A percentile compares a stretch with the other conserved stretches of the same genome.
phyloP scores from a whole-genome alignment of 768 basidiomycete genomes.

The Pleurotus citrinopileatus region DNA sequence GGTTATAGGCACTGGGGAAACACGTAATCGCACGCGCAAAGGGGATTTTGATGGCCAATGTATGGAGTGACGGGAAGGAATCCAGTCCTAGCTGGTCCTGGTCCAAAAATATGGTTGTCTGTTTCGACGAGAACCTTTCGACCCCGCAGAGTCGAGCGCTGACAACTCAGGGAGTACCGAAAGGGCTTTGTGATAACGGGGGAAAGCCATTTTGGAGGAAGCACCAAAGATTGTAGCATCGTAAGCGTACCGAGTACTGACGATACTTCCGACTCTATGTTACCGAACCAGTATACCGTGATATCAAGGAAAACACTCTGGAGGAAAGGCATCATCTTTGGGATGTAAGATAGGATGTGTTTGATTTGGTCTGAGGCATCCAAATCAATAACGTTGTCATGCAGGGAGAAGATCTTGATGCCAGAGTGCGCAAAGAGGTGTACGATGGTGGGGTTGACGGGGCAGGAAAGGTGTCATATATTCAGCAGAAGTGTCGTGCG shows the following conservation, averaged over 20 bases:
- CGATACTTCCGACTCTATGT: background rate
- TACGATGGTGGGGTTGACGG: background rate
- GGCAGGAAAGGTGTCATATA: background rate
- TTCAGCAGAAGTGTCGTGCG: background rate
- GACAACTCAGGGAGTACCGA: too few species aligned
- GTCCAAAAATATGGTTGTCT: too few species aligned
- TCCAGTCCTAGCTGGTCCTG: background rate
- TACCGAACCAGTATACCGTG: background rate
- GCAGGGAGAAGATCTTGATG: background rate
- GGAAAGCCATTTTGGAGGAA: background rate
- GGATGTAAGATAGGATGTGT: background rate
- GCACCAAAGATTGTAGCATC: background rate
- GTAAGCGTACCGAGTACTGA: background rate
- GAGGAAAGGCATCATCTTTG: background rate
- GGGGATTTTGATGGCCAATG: background rate
- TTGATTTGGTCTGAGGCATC: background rate
- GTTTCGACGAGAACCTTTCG: too few species aligned
- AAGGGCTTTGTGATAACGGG: too few species aligned
- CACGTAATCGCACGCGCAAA: background rate
- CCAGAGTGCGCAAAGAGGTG: background rate
- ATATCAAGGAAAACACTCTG: background rate
- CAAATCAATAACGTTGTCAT: too few species aligned
- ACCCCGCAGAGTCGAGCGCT: too few species aligned
- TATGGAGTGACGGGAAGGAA: background rate
- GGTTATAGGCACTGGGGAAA: background rate